Evolutionary conservation across 768 basidiomycete species (phyloP).

Genomic region (Mrakia gelida): DNA sequence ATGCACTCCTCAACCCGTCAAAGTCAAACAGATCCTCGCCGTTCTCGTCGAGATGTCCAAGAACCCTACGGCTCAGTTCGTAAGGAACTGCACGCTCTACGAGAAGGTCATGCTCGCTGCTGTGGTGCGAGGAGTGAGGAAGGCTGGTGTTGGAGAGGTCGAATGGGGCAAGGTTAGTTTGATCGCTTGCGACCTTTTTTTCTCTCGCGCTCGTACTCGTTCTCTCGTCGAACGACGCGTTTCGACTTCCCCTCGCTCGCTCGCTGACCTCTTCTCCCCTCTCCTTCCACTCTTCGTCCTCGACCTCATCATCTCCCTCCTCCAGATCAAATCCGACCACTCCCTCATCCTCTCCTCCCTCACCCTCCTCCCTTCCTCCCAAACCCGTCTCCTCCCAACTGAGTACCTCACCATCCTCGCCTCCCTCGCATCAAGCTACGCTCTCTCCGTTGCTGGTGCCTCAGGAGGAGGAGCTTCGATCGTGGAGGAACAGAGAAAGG

Average conservation of each 20-base stretch:
- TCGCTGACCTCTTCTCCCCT: background rate
- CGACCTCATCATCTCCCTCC: background rate
- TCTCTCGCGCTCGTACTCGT: background rate
- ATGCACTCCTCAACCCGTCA: slow-evolving; percentile 50
- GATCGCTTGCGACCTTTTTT: background rate
- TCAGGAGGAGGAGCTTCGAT: background rate
- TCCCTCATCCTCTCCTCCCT: slow-evolving; percentile 64
- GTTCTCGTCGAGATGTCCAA: slow-evolving; percentile 84
- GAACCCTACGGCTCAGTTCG: slow-evolving; percentile 78
- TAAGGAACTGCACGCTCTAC: slow-evolving; percentile 77
- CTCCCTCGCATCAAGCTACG: slow-evolving; percentile 70
- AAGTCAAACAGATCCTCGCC: slow-evolving; percentile 65
- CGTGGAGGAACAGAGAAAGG: slow-evolving; percentile 48
- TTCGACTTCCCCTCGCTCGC: no score
- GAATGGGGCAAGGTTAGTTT: slow-evolving; percentile 68
- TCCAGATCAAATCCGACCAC: slow-evolving; percentile 71
- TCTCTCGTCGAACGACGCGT: no score
- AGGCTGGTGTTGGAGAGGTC: slow-evolving; percentile 82
- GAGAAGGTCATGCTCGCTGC: slow-evolving; percentile 84
- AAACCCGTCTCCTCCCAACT: slow-evolving; percentile 52
- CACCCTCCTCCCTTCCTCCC: slow-evolving; percentile 56
- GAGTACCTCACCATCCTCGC: slow-evolving; percentile 70
- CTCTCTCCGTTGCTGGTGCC: slow-evolving; percentile 55
- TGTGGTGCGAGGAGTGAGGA: slow-evolving; percentile 70
- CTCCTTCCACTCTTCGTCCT: background rate